Evolutionary conservation across 768 basidiomycete genomes (phyloP), one percentile per base, ranked within the genome.

Genomic region (Termitomyces eurrhizus): DNA sequence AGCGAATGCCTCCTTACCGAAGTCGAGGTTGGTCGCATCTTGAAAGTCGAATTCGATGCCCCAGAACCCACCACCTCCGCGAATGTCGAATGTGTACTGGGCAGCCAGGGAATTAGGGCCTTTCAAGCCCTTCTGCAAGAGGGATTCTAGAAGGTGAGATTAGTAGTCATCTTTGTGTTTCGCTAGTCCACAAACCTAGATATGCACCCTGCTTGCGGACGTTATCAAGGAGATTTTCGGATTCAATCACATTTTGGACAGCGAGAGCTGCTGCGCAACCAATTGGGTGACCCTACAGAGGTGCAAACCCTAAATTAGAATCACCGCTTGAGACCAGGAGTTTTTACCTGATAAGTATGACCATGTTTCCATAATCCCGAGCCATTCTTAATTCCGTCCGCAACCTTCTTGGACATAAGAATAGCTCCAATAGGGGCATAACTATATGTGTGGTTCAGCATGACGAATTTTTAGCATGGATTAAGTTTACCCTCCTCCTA

Each of bases 1-100:
- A 18, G 85, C 90, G 66, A 93, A 90, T 39, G 72, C 70, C 52
- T 80, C 62, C 3, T 78, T 81, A 64, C 78, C 77, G 60, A 89
- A 79, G 60, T 85, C 75, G 18, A 84, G 54, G n/a, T 71, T 70
- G 41, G 71, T 60, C 11, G 76, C 79, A 58, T 78, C 75, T 13
- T 78, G 77, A 63, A 90, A 85, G 65, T 93, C 90, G 63, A 92
- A 93, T 69, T 95, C 93, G 57, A 95, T 74, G 26, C 78, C 88
- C 89, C 89, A 93, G 75, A 94, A 92, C 33, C 86, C 81, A 37
- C 93, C 94, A 21, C 85, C 84, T 11, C 94, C 93, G 33, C 94
- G 87, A 61, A 93, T 83, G 69, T 93, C 92, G 67, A 88, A 91
- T 4, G 83, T 81, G 69, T 82, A 88, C 0, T 87, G 88, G 32